A percentile compares a stretch with the other conserved stretches of the same genome.
phyloP scores from a whole-genome alignment of 805 yeast species.

The Danielozyma ontarioensis region DNA sequence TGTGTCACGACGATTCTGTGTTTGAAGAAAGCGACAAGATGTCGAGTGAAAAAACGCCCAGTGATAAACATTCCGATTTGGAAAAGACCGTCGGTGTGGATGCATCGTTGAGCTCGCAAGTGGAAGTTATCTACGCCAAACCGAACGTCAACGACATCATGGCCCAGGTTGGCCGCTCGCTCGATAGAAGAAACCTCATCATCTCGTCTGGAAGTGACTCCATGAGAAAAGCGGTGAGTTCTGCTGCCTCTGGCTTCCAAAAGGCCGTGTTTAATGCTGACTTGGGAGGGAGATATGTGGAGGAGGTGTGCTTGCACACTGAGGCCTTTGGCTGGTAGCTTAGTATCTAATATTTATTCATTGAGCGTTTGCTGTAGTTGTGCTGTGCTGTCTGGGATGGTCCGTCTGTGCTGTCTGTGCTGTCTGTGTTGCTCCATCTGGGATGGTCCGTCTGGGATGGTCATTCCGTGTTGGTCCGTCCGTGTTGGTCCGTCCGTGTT shows the following conservation, averaged over 20 bases:
- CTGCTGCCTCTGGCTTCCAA: conserved; percentile 38
- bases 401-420: no score
- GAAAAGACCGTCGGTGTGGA: background rate
- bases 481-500: no score
- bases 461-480: no score
- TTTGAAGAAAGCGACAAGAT: background rate
- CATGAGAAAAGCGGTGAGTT: conserved; percentile 34
- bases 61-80: background rate
- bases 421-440: no score
- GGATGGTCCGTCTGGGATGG: no score
- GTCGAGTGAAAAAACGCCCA: no score
- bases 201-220: conserved; percentile 44
- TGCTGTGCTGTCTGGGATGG: no score
- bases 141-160: conserved; percentile 16
- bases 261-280: conserved; percentile 20
- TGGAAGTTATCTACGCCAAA: conserved; percentile 14
- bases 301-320: conserved; percentile 47
- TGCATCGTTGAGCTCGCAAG: background rate
- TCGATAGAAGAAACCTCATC: conserved; percentile 32
- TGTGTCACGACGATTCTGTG: background rate
- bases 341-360: background rate
- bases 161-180: conserved; percentile 6
- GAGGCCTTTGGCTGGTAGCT: conserved; percentile 45
- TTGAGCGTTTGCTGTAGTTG: no score
- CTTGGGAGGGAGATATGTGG: conserved; percentile 19